Base-by-base conservation (phyloP, 2,329 filamentous ascomycete species). In the Fusarium sp. region DNA sequence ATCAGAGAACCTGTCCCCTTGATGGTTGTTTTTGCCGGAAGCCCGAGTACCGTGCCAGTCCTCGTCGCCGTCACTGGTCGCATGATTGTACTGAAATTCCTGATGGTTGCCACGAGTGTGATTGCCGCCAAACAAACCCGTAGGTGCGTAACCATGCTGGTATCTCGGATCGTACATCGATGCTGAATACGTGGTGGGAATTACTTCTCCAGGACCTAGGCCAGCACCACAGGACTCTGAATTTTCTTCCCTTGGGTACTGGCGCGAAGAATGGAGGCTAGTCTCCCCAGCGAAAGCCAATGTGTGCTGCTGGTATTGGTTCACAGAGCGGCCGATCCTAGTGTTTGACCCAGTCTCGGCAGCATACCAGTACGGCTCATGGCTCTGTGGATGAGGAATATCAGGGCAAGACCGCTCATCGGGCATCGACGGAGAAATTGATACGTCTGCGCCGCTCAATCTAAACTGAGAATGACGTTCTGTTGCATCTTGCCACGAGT, bases 331-430 rank as follows among this genome's bases (percentile, higher is more conserved):
- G 40, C 60, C 55, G 60, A 59, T 52, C 50, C 55, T 32, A 22
- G 66, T 44, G 55, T 50, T 66, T 32, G 55, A 44, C 30, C 39
- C 51, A 50, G 60, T 39, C 39, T 62, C 65, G n/a, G 35, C 45
- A 37, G 56, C 14, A 50, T 57, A 47, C 60, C 65, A 66, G 54
- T 50, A 52, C 24, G 46, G 65, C 32, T 68, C 47, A 32, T 60
- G 55, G 37, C 14, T 51, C 53, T 62, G 65, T 39, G 46, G 48
- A 41, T 28, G 55, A 39, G 32, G 47, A 41, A 48, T 17, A n/a
- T 52, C 30, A 20, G 17, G 19, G 39, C 45, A 50, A 13, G 47
- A 24, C 30, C 39, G 30, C 32, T 35, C 60, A 17, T 47, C 33
- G 20, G 46, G 22, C 11, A 33, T 56, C 22, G 47, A 32, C 35